phyloP scores from a whole-genome alignment of 306 rosid genomes.

The Corylus americana region DNA sequence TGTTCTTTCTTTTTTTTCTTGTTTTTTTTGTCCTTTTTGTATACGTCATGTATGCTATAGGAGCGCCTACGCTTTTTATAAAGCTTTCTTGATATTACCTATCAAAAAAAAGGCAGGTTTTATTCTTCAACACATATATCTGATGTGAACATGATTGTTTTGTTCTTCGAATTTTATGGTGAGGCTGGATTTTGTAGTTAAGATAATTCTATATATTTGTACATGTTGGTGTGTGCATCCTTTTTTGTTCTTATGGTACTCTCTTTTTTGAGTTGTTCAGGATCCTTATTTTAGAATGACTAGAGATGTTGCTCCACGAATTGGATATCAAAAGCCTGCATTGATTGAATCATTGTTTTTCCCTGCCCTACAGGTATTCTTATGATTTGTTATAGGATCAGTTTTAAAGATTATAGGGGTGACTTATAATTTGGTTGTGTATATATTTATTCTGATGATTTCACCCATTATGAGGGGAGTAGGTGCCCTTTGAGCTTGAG shows the following conservation, averaged over 20 bases:
- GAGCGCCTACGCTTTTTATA: no score
- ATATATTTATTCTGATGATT: background rate
- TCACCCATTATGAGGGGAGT: no score
- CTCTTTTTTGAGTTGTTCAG: constrained; percentile 45
- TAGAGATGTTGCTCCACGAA: constrained; percentile 88
- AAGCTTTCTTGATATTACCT: no score
- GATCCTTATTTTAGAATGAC: constrained; percentile 99
- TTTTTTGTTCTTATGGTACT: constrained; percentile 1
- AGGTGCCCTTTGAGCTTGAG: no score
- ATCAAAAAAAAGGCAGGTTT: no score
- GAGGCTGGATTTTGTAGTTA: background rate
- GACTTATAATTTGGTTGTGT: background rate
- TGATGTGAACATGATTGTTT: background rate
- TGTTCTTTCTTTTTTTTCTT: no score
- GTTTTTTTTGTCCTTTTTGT: no score
- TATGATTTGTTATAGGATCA: constrained; percentile 2
- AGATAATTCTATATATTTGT: background rate
- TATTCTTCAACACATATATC: no score
- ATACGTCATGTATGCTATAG: no score
- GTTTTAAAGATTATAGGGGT: background rate
- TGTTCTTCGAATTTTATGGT: background rate
- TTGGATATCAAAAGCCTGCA: constrained; percentile 83
- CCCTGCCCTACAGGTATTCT: constrained; percentile 89
- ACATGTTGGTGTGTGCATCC: background rate
- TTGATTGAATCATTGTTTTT: constrained; percentile 85